Conservation (phyloP, 768 basidiomycete species). For the Mycena galopus region DNA sequence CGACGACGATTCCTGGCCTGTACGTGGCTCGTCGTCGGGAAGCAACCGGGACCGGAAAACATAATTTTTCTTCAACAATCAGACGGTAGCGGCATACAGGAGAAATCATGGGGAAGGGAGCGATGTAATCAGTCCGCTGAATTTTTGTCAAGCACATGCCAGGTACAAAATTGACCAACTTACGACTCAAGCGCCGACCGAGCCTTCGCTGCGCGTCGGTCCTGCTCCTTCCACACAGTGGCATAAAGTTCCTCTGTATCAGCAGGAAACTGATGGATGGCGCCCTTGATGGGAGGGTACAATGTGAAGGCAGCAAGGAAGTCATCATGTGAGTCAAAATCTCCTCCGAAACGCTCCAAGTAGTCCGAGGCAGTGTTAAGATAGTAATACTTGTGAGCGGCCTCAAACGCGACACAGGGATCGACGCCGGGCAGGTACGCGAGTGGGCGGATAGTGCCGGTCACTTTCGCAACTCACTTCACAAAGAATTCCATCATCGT, state of each 20-base stretch:
- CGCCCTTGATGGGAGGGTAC: constrained; percentile 8
- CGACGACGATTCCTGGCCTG: no score
- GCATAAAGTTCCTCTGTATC: constrained; percentile 15
- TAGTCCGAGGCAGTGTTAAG: constrained; percentile 13
- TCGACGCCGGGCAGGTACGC: constrained; percentile 9
- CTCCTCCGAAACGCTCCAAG: constrained; percentile 13
- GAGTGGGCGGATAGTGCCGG: constrained; percentile 7
- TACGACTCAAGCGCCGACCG: neutral
- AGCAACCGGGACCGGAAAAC: no score
- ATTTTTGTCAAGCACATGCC: constrained; percentile 9
- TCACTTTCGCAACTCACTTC: constrained; percentile 3
- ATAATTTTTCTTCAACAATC: no score
- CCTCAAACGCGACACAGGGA: constrained; percentile 12
- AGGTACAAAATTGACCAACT: constrained; percentile 6
- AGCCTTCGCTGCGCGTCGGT: neutral
- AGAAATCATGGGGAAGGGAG: constrained; percentile 12
- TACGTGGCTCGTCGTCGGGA: no score
- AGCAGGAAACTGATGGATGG: constrained; percentile 6
- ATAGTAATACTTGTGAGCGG: constrained; percentile 11
- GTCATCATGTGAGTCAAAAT: constrained; percentile 2
- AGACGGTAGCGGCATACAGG: constrained; percentile 3
- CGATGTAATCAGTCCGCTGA: constrained; percentile 8
- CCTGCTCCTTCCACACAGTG: constrained; percentile 3
- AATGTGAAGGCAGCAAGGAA: neutral
- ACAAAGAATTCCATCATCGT: constrained; percentile 6